Evolutionary conservation across 2,329 filamentous ascomycete genomes (phyloP).

Genomic region (Bimuria novae-zelandiae): DNA sequence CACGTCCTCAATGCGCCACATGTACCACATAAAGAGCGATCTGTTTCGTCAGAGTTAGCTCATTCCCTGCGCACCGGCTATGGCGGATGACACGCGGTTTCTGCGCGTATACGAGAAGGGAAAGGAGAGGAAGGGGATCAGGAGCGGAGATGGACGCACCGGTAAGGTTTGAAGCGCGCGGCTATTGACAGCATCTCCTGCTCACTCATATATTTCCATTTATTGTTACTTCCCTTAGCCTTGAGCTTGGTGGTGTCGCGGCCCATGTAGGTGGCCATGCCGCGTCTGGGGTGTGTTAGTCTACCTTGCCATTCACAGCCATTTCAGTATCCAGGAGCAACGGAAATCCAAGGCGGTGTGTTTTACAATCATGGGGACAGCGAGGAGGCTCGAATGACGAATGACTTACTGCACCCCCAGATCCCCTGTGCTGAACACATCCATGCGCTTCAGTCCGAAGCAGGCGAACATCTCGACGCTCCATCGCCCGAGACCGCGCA

Average conservation of each 20-base stretch:
- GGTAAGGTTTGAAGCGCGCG: slow-evolving; percentile 80
- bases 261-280: slow-evolving; percentile 87
- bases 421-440: slow-evolving; percentile 92
- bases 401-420: slow-evolving; percentile 79
- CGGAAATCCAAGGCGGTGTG: too few relatives aligned
- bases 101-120: slow-evolving; percentile 8
- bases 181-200: slow-evolving; percentile 86
- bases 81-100: neutral
- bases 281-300: slow-evolving; percentile 57
- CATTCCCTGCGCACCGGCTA: neutral
- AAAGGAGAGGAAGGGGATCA: slow-evolving; percentile 2
- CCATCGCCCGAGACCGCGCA: slow-evolving; percentile 87
- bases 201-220: slow-evolving; percentile 98
- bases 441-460: slow-evolving; percentile 91
- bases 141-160: slow-evolving; percentile 51
- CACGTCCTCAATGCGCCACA: slow-evolving; percentile 86
- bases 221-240: slow-evolving; percentile 78
- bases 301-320: neutral
- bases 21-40: slow-evolving; percentile 97
- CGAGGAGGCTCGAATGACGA: too few relatives aligned
- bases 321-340: too few relatives aligned
- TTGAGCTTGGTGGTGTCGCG: slow-evolving; percentile 85
- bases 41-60: slow-evolving; percentile 47
- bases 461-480: slow-evolving; percentile 91
- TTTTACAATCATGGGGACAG: neutral